phyloP scores from a whole-genome alignment of 208 protist genomes.

The Trypanosomatidae sp. region DNA sequence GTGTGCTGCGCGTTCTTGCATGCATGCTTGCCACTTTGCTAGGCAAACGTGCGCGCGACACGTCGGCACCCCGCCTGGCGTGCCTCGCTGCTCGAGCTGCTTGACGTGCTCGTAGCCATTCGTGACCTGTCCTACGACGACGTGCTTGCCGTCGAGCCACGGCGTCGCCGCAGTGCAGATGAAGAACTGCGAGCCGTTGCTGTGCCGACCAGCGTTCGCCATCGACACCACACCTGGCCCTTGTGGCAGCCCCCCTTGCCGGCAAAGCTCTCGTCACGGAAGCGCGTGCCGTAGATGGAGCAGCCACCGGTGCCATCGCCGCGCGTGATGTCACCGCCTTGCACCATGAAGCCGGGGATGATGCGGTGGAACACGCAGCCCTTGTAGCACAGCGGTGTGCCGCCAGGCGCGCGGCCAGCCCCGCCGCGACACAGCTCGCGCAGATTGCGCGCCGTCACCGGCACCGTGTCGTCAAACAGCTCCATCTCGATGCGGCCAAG shows the following conservation, averaged over 20 bases:
- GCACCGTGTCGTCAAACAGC: slow-evolving; percentile 88
- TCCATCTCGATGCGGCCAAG: slow-evolving; percentile 90
- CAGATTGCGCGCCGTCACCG: slow-evolving; percentile 88
- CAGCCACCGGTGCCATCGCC: slow-evolving; percentile 90
- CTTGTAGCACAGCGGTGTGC: slow-evolving; percentile 88
- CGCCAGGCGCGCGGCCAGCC: slow-evolving; percentile 29
- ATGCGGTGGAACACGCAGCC: slow-evolving; percentile 91
- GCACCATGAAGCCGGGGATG: slow-evolving; percentile 92
- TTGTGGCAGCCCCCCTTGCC: slow-evolving; percentile 82
- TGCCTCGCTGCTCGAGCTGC: slow-evolving; percentile 54
- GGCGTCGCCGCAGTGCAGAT: slow-evolving; percentile 73
- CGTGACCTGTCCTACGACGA: slow-evolving; percentile 91
- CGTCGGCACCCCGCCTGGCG: slow-evolving; percentile 49
- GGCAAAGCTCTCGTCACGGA: slow-evolving; percentile 93
- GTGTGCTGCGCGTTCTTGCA: too few species aligned
- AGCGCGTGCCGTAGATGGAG: slow-evolving; percentile 89
- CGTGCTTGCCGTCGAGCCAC: slow-evolving; percentile 92
- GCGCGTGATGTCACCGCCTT: slow-evolving; percentile 92
- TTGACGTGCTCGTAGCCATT: slow-evolving; percentile 74
- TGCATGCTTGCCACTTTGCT: too few species aligned
- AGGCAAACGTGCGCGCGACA: too few species aligned
- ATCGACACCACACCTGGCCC: slow-evolving; percentile 81
- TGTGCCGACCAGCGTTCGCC: slow-evolving; percentile 88
- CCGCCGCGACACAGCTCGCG: slow-evolving; percentile 71
- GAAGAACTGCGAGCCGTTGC: slow-evolving; percentile 92